Evolutionary conservation across 805 yeast species (phyloP).

Genomic region (Isabelozyma heimii): DNA sequence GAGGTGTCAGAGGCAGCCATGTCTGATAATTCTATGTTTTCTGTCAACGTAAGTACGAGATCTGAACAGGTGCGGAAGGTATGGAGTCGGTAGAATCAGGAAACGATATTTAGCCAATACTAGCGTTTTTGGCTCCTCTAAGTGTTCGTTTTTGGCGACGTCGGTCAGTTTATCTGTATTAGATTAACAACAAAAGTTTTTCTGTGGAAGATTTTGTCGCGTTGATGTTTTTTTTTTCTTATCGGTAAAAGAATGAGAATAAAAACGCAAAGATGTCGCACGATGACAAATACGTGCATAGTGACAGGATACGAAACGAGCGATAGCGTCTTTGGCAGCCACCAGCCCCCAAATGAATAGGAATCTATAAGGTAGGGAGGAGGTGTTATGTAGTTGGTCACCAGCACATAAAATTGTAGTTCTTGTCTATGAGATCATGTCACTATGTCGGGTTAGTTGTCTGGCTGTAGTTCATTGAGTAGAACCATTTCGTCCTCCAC

Average conservation of each 20-base stretch:
- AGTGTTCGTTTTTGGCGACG: no score
- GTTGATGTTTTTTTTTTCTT: background rate
- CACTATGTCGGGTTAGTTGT: no score
- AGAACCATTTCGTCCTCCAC: conserved; percentile 6
- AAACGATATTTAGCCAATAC: no score
- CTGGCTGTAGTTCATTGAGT: background rate
- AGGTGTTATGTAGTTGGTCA: background rate
- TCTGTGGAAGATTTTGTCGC: background rate
- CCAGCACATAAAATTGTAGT: background rate
- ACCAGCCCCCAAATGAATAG: no score
- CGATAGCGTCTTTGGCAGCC: background rate
- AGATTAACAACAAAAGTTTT: no score
- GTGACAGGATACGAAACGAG: background rate
- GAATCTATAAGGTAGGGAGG: background rate
- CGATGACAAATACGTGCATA: background rate
- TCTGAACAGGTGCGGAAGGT: no score
- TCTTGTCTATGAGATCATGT: no score
- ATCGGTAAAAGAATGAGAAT: background rate
- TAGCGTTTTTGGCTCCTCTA: no score
- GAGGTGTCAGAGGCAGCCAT: conserved; percentile 10
- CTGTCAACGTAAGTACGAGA: background rate
- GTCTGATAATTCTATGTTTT: conserved; percentile 7
- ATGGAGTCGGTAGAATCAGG: no score
- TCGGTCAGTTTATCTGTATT: no score
- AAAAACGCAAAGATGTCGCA: background rate